Percentiles rank a stretch among this genome's conserved stretches.
Evolutionary conservation across 352 stramenopile species (phyloP).

Genomic region (Globisporangium echinulatum): DNA sequence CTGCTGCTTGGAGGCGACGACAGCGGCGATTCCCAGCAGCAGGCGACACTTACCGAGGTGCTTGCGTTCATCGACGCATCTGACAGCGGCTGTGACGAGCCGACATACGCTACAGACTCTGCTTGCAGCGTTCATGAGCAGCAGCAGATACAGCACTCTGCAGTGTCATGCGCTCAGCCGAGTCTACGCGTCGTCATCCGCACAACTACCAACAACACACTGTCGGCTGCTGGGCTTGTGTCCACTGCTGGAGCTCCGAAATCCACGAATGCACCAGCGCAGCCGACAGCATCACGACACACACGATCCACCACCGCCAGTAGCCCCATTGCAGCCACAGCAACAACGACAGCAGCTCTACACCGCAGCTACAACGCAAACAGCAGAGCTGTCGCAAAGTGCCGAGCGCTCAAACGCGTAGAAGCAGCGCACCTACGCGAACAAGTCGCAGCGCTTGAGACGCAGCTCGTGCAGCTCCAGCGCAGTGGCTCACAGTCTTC

Average conservation of each 20-base stretch:
- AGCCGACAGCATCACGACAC: no score
- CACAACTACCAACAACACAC: background rate
- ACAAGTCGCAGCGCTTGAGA: conserved; percentile 1
- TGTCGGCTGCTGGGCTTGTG: background rate
- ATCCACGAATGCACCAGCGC: no score
- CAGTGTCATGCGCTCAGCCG: background rate
- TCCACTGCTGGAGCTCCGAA: no score
- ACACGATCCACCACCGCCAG: no score
- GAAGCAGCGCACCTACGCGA: conserved; percentile 2
- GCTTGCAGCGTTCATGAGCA: background rate
- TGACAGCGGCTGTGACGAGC: background rate
- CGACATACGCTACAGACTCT: background rate
- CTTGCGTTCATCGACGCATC: conserved; percentile 16
- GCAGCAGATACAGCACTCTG: background rate
- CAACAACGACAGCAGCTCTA: no score
- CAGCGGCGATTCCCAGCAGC: background rate
- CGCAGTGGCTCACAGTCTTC: background rate
- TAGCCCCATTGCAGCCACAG: no score
- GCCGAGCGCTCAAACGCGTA: no score
- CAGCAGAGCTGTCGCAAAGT: no score
- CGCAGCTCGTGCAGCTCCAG: background rate
- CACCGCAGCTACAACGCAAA: no score
- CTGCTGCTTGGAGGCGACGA: no score
- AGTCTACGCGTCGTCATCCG: background rate
- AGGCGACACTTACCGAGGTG: conserved; percentile 11